These are phyloP conservation scores for Pseudonitzschia pungens DNA, from an alignment of 108 stramenopile genomes.

Conservation along the genomic window DNA sequence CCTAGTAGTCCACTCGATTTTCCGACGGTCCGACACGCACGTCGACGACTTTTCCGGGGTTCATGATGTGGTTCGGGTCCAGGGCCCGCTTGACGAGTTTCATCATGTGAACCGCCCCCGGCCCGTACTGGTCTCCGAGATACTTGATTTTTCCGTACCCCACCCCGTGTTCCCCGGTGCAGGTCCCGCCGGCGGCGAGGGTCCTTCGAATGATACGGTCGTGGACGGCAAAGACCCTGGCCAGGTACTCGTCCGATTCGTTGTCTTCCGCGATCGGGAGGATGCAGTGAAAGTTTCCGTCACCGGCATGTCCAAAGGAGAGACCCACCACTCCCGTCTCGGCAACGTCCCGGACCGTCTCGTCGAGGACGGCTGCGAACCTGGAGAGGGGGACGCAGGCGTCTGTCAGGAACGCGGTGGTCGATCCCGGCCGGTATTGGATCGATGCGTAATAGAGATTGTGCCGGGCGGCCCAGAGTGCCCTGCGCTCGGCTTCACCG, in stretches of 20 bases:
- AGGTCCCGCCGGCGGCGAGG: slow-evolving; percentile 86
- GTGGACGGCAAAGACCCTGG: slow-evolving; percentile 60
- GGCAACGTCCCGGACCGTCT: slow-evolving; percentile 65
- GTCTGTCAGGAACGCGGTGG: slow-evolving; percentile 75
- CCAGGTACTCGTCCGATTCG: slow-evolving; percentile 71
- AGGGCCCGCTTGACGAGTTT: slow-evolving; percentile 77
- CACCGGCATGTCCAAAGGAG: slow-evolving; percentile 95
- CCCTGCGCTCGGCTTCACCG: slow-evolving; percentile 58
- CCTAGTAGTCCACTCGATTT: not conserved
- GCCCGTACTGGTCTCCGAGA: slow-evolving; percentile 77
- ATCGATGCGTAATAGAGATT: slow-evolving; percentile 79
- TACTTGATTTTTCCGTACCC: slow-evolving; percentile 92
- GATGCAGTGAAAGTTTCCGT: slow-evolving; percentile 96
- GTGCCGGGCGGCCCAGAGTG: slow-evolving; percentile 90
- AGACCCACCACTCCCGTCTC: slow-evolving; percentile 77
- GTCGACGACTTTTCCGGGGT: slow-evolving; percentile 89
- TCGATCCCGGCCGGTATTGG: slow-evolving; percentile 57
- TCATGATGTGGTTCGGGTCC: slow-evolving; percentile 90
- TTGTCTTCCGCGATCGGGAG: slow-evolving; percentile 49
- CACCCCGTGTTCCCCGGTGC: slow-evolving; percentile 97
- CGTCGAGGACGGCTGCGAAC: slow-evolving; percentile 80
- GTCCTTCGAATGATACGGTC: slow-evolving; percentile 64
- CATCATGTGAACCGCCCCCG: slow-evolving; percentile 87
- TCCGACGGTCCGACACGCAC: not conserved
- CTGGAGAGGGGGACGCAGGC: slow-evolving; percentile 92